Conservation (phyloP, 768 basidiomycete species). For the Lactarius psammicola region DNA sequence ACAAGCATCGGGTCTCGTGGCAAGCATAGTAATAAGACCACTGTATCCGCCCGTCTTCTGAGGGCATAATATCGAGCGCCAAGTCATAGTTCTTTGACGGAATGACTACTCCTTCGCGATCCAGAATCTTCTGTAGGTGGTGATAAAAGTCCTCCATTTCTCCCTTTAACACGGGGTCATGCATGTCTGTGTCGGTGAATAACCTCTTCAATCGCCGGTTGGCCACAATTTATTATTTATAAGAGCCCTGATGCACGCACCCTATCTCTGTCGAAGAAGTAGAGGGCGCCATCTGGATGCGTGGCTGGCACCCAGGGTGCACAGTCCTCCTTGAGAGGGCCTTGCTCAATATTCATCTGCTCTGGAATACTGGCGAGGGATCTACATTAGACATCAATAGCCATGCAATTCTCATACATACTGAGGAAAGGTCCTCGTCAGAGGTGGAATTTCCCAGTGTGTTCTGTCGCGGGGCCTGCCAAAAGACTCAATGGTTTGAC, state of each 20-base stretch:
- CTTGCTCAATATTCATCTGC: background rate
- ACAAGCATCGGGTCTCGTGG: background rate
- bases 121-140: background rate
- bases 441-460: background rate
- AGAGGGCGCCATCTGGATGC: background rate
- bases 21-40: slow-evolving; percentile 36
- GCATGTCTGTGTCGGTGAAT: slow-evolving; percentile 54
- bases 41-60: slow-evolving; percentile 35
- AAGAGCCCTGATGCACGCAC: slow-evolving; percentile 13
- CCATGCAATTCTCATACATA: background rate
- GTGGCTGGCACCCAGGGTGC: background rate
- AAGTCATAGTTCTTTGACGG: background rate
- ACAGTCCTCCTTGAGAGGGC: background rate
- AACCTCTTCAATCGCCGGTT: slow-evolving; percentile 39
- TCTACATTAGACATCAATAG: background rate
- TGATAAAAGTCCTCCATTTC: slow-evolving; percentile 37
- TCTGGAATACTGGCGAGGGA: background rate
- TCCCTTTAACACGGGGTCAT: slow-evolving; percentile 35
- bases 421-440: background rate
- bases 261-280: background rate
- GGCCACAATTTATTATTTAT: background rate
- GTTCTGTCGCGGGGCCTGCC: background rate
- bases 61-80: slow-evolving; percentile 30
- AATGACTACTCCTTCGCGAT: slow-evolving; percentile 13
- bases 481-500: background rate